Base-by-base conservation (phyloP, 2,329 filamentous ascomycete genomes). In the Ophiostoma triangulosporum region DNA sequence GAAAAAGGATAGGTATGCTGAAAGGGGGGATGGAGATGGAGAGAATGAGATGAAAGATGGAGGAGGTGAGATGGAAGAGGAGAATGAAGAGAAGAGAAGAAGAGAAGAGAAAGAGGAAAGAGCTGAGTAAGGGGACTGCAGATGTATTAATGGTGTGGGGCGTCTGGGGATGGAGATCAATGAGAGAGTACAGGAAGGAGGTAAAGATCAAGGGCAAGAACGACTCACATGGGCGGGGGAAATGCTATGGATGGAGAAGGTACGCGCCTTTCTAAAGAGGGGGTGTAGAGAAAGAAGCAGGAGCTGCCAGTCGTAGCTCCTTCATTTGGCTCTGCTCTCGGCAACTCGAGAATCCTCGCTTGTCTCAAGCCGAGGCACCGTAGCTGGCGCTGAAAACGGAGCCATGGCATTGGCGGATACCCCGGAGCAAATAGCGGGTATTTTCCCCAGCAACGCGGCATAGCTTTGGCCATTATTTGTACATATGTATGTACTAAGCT, bases 301-400 rank as follows among this genome's bases (percentile, higher is more conserved):
- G 17, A 22, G 40, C 43, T 15, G 45, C 29, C 46, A 20, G 29
- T 48, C 49, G 49, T 50, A 52, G 33, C 53, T 49, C 26, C 53
- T 20, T 8, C 9, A 36, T 27, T 48, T 40, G 52, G 43, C 43
- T 46, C 26, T 29, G n/a, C 26, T 55, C 40, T 56, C 49, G 54
- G 54, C 49, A 54, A 46, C 46, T 52, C 48, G 36, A 46, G 27
- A 20, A 31, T 48, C 27, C 45, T 55, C 54, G 55, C 52, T 50
- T 55, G 50, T 53, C 53, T 53, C 52, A 35, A 53, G 57, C 57
- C 57, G 57, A 58, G 57, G 55, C 53, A 51, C 51, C 36, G 27
- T 29, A 52, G 24, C 27, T 36, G 32, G 48, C 32, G 14, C 24
- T 22, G 33, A 11, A 32, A 54, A 33, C 14, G 29, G 31, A 48